Conservation (phyloP, 345 rosid species). For the Anacardium occidentale region DNA sequence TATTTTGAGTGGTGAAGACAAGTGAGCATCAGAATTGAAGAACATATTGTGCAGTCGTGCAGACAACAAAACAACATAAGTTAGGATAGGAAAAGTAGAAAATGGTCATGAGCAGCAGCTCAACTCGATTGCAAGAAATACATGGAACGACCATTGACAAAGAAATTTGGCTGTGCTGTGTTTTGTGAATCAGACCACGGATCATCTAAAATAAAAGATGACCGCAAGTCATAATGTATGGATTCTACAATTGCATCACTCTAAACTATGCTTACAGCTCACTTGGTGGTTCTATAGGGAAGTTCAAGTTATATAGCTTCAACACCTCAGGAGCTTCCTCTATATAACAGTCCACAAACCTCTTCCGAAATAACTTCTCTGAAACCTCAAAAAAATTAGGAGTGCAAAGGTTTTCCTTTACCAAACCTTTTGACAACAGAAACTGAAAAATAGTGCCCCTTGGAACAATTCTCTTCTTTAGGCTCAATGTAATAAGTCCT, state of each 20-base stretch:
- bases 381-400: neutral
- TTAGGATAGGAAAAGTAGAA: no score
- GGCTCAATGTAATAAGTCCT: neutral
- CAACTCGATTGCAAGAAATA: no score
- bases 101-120: no score
- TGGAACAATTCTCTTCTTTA: slow-evolving; percentile 19
- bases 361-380: slow-evolving; percentile 1
- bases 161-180: no score
- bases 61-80: no score
- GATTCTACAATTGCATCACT: neutral
- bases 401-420: neutral
- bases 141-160: no score
- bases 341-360: neutral
- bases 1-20: no score
- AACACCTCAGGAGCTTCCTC: slow-evolving; percentile 12
- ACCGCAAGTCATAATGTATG: neutral
- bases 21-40: no score
- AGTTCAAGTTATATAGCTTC: slow-evolving; percentile 5
- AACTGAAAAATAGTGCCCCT: neutral
- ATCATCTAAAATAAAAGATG: no score
- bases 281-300: neutral
- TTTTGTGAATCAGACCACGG: neutral
- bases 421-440: slow-evolving; percentile 12
- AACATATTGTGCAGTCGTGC: no score
- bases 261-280: neutral